These are phyloP conservation scores for Arthrobotrys iridis DNA, from an alignment of 2,329 filamentous ascomycete species.

Conservation along the genomic window DNA sequence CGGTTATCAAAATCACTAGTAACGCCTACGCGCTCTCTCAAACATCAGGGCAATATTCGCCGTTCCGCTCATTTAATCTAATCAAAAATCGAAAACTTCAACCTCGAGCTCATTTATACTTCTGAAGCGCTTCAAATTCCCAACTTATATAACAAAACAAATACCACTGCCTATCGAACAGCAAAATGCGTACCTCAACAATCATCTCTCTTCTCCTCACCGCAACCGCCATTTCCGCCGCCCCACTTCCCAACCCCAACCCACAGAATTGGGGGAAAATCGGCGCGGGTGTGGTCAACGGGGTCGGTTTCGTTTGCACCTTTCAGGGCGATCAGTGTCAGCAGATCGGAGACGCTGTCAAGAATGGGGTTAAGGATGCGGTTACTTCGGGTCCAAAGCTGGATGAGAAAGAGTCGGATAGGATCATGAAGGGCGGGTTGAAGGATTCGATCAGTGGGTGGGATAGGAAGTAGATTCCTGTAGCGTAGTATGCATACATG, in stretches of 20 bases:
- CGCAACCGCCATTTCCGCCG: constrained; percentile 8
- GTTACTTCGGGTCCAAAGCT: neutral
- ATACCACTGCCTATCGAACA: no score
- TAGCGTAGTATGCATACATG: no score
- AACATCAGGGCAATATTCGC: neutral
- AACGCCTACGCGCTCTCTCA: neutral
- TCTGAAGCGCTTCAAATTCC: no score
- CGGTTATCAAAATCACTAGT: neutral
- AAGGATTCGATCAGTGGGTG: constrained; percentile 20
- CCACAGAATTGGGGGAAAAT: constrained; percentile 7
- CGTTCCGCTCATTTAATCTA: neutral
- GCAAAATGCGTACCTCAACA: constrained; percentile 21
- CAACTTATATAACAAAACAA: neutral
- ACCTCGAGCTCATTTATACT: no score
- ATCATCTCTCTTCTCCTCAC: constrained; percentile 17
- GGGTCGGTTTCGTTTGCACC: constrained; percentile 22
- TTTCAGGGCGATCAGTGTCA: constrained; percentile 41
- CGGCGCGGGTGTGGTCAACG: constrained; percentile 6
- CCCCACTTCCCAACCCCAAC: constrained; percentile 7
- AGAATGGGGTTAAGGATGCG: neutral
- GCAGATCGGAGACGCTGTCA: constrained; percentile 23
- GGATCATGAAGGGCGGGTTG: constrained; percentile 22
- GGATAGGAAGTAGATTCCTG: neutral
- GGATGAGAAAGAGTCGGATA: neutral
- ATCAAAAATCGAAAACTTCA: neutral